These are phyloP conservation scores for Colletotrichum melonis DNA, from an alignment of 2,329 filamentous ascomycete genomes.

Conservation along the genomic window DNA sequence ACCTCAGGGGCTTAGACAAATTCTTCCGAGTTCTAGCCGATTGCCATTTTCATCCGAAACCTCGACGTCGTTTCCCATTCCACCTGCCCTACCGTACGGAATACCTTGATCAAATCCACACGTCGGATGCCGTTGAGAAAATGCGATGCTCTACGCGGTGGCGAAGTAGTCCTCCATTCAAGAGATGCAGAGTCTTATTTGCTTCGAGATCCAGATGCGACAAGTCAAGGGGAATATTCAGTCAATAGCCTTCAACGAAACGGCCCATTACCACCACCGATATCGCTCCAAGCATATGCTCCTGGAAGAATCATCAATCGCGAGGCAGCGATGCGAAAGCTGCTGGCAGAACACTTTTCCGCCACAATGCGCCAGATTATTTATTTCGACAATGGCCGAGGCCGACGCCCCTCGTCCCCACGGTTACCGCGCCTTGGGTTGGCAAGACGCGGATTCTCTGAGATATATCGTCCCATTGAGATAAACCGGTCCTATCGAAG, in stretches of 20 bases:
- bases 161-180: no score
- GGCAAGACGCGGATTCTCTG: background rate
- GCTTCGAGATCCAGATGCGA: background rate
- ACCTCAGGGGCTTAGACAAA: background rate
- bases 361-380: background rate
- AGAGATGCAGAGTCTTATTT: background rate
- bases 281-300: background rate
- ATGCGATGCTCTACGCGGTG: background rate
- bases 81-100: background rate
- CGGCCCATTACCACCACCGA: background rate
- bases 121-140: background rate
- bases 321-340: background rate
- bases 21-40: background rate
- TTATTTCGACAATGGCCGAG: background rate
- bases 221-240: background rate
- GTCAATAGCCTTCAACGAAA: background rate
- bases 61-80: background rate
- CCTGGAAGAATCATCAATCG: slow-evolving; percentile 29
- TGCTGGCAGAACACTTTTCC: slow-evolving; percentile 31
- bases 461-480: background rate
- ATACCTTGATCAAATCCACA: no score
- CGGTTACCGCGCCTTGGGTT: background rate
- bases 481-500: background rate
- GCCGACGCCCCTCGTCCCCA: background rate
- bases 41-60: background rate